Evolutionary conservation across 129 eudicot genomes (phyloP), one percentile per base, ranked within the genome.

Genomic region (Ambrosia artemisiifolia): DNA sequence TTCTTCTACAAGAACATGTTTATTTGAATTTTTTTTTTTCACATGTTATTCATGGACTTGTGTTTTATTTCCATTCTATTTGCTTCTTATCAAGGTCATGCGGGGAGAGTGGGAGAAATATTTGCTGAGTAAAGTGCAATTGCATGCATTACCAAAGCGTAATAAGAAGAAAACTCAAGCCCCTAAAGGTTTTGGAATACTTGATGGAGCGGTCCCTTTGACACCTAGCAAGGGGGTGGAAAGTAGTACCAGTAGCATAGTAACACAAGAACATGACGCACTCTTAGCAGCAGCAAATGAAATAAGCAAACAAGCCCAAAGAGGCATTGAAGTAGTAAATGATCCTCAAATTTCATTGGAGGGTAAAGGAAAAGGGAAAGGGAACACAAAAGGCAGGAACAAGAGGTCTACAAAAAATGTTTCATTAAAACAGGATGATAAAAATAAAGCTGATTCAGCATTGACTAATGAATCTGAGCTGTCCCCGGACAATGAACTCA

Each of bases 101-200:
- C 83, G 64, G 44, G 89, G 84, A 62, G 97, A 94, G 79, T 94
- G 99, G 99, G 96, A 94, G 79, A 88, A 90, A 67, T 94, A 94
- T 83, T 65, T 94, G 80, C 83, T 90, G 17, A 94, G 99, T 79
- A 94, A 94, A 76, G 97, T 94, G 43, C 91, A 94, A 78, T 74
- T 94, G 78, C 88, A 88, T 5, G 85, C 86, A 19, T 78, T 88
- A 69, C 93, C 95, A 55, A 88, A 82, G 74, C 82, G 79, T 57
- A 72, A 63, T 10, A 84, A 86, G 71, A 90, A 94, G 89, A 90
- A 88, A 76, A 65, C 71, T 16, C 80, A 75, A 40, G 69, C 63
- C 49, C 87, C 91, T 60, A 88, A 90, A 81, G 97, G 99, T 34
- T 85, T 94, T 46, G 97, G 99, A 17, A 73, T 94, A 69, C 97